Conservation (phyloP, 2,329 filamentous ascomycete genomes). For the Purpureocillium takamizusanense region DNA sequence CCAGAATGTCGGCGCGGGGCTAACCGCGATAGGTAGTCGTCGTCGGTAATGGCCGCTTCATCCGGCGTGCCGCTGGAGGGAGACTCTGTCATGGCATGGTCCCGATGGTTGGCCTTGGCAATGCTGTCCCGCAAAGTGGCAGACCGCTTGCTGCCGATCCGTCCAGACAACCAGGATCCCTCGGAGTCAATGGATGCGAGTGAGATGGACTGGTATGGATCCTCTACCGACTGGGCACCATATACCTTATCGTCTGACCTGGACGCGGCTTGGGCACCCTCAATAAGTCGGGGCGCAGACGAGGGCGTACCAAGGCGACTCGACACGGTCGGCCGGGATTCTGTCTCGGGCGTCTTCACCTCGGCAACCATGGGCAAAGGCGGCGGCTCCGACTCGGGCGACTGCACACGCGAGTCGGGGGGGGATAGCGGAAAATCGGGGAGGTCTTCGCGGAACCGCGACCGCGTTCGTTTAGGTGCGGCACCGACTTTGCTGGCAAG, state of each 20-base stretch:
- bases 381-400: constrained; percentile 54
- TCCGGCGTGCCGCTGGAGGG: constrained; percentile 46
- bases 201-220: constrained; percentile 67
- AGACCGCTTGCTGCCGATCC: constrained; percentile 40
- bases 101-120: constrained; percentile 19
- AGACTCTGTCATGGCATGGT: constrained; percentile 27
- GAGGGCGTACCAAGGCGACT: constrained; percentile 36
- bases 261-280: constrained; percentile 12
- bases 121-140: constrained; percentile 35
- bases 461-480: constrained; percentile 70
- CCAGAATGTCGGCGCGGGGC: constrained; percentile 17
- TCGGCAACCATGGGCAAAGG: constrained; percentile 24
- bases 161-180: constrained; percentile 88
- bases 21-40: constrained; percentile 61
- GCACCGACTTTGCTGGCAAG: constrained; percentile 27
- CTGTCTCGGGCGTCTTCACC: constrained; percentile 13
- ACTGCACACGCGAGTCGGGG: constrained; percentile 71
- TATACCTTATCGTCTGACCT: constrained; percentile 11
- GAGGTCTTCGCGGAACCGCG: constrained; percentile 85
- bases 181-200: constrained; percentile 93
- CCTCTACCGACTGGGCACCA: constrained; percentile 40
- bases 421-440: constrained; percentile 82
- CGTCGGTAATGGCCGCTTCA: constrained; percentile 52
- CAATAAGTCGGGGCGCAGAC: constrained; percentile 31
- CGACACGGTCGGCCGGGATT: constrained; percentile 15